Percentiles rank a stretch among this genome's conserved stretches.
Evolutionary conservation across 2,329 filamentous ascomycete species (phyloP).

Genomic region (Pezizomycotina sp.): DNA sequence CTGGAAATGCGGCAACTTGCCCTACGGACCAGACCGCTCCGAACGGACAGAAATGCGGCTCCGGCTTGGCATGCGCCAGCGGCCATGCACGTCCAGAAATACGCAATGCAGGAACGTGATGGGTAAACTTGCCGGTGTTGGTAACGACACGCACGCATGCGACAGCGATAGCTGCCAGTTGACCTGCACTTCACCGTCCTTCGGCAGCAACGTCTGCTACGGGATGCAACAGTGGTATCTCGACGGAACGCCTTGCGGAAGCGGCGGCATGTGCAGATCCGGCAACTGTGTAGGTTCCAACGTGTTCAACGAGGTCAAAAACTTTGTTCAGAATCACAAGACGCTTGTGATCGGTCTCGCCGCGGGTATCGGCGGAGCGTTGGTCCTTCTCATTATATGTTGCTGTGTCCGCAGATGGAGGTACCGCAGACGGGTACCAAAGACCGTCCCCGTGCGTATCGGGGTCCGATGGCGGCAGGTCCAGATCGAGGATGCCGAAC

Average conservation of each 20-base stretch:
- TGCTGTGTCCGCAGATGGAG: constrained; percentile 47
- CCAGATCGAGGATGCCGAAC: too few relatives aligned
- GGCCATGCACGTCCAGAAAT: constrained; percentile 90
- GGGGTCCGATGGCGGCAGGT: too few relatives aligned
- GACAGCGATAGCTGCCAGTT: constrained; percentile 55
- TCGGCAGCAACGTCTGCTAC: constrained; percentile 50
- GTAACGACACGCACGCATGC: constrained; percentile 69
- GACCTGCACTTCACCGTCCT: constrained; percentile 53
- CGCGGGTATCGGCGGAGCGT: constrained; percentile 51
- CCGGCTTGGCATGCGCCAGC: constrained; percentile 60
- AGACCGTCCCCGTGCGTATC: too few relatives aligned
- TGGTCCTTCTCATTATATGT: constrained; percentile 50
- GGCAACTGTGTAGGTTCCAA: constrained; percentile 60
- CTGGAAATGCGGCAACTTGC: constrained; percentile 54
- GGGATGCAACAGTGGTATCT: constrained; percentile 79
- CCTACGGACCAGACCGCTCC: constrained; percentile 52
- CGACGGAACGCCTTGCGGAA: constrained; percentile 72
- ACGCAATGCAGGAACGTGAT: constrained; percentile 75
- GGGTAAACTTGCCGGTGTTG: constrained; percentile 48
- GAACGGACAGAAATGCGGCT: constrained; percentile 58
- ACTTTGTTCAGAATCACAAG: constrained; percentile 63
- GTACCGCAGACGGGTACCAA: constrained; percentile 29
- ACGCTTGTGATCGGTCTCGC: constrained; percentile 67
- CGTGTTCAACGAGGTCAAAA: constrained; percentile 50
- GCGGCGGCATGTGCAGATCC: constrained; percentile 62